Percentiles rank a stretch among this genome's conserved stretches.
Evolutionary conservation across 192 early-diverging fungal genomes (phyloP).

Genomic region (Linnemannia hyalina): DNA sequence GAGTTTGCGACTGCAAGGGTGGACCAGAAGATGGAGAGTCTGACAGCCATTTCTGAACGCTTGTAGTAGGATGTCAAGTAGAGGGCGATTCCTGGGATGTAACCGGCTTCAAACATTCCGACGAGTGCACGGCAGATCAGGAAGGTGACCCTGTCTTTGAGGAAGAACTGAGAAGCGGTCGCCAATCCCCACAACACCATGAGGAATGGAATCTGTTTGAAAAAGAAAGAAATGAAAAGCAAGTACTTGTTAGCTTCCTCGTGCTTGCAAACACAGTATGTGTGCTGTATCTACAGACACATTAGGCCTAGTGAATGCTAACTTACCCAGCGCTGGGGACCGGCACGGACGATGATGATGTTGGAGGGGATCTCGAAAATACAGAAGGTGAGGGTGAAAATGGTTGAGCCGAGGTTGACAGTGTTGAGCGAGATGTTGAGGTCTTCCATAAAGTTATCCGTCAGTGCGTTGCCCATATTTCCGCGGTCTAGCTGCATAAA

Average conservation of each 20-base stretch:
- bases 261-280: no score
- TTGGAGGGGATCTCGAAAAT: constrained; percentile 63
- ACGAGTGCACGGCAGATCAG: constrained; percentile 63
- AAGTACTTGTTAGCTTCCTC: no score
- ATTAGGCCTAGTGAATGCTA: no score
- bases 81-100: constrained; percentile 60
- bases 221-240: no score
- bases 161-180: constrained; percentile 48
- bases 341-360: constrained; percentile 58
- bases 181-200: constrained; percentile 38
- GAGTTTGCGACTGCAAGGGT: constrained; percentile 67
- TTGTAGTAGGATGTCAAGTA: constrained; percentile 68
- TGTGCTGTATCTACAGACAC: no score
- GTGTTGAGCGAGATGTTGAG: constrained; percentile 62
- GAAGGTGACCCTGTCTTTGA: constrained; percentile 56
- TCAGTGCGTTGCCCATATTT: constrained; percentile 63
- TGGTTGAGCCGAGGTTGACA: constrained; percentile 59
- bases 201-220: constrained; percentile 57
- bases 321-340: constrained; percentile 61
- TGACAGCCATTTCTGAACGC: constrained; percentile 56
- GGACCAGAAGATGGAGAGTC: constrained; percentile 66
- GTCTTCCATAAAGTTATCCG: constrained; percentile 63
- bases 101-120: constrained; percentile 67
- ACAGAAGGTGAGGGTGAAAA: constrained; percentile 60
- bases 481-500: constrained; percentile 64